phyloP scores from a whole-genome alignment of 2,329 filamentous ascomycete species.

The Cytospora paraplurivora region DNA sequence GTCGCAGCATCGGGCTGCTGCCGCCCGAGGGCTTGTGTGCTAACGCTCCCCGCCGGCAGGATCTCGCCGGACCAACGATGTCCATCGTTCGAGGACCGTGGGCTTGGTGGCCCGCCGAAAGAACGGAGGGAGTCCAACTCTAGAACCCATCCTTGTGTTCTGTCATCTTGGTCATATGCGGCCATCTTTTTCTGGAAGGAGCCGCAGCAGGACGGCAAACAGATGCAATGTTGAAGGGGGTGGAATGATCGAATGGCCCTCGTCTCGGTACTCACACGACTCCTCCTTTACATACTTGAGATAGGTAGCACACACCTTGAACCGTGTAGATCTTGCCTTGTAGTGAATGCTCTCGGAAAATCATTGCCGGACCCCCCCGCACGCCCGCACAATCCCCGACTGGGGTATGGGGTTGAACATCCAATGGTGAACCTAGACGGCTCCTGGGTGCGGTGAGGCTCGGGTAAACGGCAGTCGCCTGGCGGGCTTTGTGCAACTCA shows the following conservation, averaged over 20 bases:
- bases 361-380: not conserved
- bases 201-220: too few relatives aligned
- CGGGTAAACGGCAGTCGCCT: not conserved
- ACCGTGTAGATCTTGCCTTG: too few relatives aligned
- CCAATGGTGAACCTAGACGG: not conserved
- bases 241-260: too few relatives aligned
- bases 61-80: constrained; percentile 22
- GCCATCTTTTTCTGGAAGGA: not conserved
- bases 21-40: constrained; percentile 9
- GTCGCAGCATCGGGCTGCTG: constrained; percentile 3
- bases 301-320: not conserved
- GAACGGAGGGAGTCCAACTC: constrained; percentile 22
- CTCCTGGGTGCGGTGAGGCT: not conserved
- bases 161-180: constrained; percentile 8
- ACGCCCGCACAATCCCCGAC: not conserved
- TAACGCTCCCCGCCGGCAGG: constrained; percentile 8
- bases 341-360: not conserved
- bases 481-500: not conserved
- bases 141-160: constrained; percentile 27
- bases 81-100: constrained; percentile 7
- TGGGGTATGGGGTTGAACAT: not conserved
- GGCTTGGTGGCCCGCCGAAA: constrained; percentile 19
- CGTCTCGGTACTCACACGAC: not conserved
- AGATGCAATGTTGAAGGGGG: too few relatives aligned
- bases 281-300: not conserved